Percentiles rank a stretch among this genome's conserved stretches.
phyloP scores from a whole-genome alignment of 108 stramenopile species.

The Aurantiochytrium sp. region DNA sequence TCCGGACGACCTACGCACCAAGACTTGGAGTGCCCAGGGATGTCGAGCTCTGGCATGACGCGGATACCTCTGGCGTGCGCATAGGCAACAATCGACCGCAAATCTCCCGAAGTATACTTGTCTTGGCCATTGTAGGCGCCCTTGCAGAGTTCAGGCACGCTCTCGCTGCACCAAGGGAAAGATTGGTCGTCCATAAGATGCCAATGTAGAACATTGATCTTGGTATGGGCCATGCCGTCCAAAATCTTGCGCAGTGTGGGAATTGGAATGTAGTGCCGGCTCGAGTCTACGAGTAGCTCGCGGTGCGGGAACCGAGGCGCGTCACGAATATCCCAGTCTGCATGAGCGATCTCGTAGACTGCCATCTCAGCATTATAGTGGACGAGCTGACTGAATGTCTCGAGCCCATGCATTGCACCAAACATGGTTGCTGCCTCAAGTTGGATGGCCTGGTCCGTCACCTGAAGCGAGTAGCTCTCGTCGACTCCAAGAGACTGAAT shows the following conservation, averaged over 20 bases:
- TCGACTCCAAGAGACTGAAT: constrained; percentile 42
- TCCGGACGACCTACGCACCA: constrained; percentile 22
- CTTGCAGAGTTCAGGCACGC: not conserved
- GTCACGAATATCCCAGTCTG: constrained; percentile 45
- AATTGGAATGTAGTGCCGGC: constrained; percentile 63
- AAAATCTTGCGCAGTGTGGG: constrained; percentile 49
- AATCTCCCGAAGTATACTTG: constrained; percentile 1
- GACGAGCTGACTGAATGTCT: constrained; percentile 58
- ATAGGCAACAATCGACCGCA: constrained; percentile 11
- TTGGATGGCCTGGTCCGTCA: not conserved
- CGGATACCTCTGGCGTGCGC: not conserved
- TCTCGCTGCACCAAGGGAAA: constrained; percentile 39
- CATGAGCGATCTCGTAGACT: constrained; percentile 15
- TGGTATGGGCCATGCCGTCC: constrained; percentile 60
- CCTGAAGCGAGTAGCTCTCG: constrained; percentile 68
- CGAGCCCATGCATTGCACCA: constrained; percentile 52
- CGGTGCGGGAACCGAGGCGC: constrained; percentile 57
- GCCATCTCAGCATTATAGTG: constrained; percentile 19
- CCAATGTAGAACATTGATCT: constrained; percentile 72
- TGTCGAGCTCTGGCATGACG: constrained; percentile 27
- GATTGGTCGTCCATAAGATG: constrained; percentile 58
- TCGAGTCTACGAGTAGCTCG: constrained; percentile 66
- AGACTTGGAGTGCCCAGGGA: constrained; percentile 20
- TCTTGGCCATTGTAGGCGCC: not conserved
- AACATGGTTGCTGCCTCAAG: constrained; percentile 31